Base-by-base conservation (phyloP, 2,329 filamentous ascomycete species). In the Colletotrichum incanum region DNA sequence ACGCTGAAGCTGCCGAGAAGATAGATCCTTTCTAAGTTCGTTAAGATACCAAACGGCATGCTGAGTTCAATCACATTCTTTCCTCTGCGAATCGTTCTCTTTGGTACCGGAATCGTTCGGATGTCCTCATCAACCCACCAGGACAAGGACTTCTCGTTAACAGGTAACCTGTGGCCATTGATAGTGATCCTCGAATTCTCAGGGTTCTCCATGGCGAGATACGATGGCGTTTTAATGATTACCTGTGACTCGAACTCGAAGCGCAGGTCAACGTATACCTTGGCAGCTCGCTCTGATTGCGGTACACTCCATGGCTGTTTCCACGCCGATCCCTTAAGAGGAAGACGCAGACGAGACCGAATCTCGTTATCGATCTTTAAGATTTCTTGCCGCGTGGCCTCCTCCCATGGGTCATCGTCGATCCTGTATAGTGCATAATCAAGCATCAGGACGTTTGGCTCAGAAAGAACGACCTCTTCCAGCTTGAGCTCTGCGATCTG, bases 111-210 rank as follows among this genome's bases (percentile, higher is more conserved):
- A 6, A 79, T 45, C 7, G 75, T 78, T 5, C 72, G 71, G 59
- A 80, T 80, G 5, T 70, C 72, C 73, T 80, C 79, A 23, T 81
- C 79, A 2, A 79, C 79, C 79, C 79, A 81, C 74, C 77, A 81
- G 2, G 65, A 43, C 14, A 50, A 3, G 11, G 5, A 47, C 1
- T n/a, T 3, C 5, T 49, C 62, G 1, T 62, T 37, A 5, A 69
- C 41, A 3, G 65, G 20, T n/a, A 75, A 8, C 12, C 45, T 63
- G 3, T 59, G 49, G 1, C 74, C 69, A 26, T 79, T 78, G 14
- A 80, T 41, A 3, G 37, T 62, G 31, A 80, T 76, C 18, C 70
- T 65, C 3, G 74, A 75, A 3, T 52, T 74, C n/a, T 74, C 68
- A 0, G 77, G 67, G 41, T 77, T 69, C 69, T 80, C 79, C 9